A percentile compares a stretch with the other conserved stretches of the same genome.
Evolutionary conservation across 208 protist species (phyloP).

Genomic region (Wallacemonas sp.): DNA sequence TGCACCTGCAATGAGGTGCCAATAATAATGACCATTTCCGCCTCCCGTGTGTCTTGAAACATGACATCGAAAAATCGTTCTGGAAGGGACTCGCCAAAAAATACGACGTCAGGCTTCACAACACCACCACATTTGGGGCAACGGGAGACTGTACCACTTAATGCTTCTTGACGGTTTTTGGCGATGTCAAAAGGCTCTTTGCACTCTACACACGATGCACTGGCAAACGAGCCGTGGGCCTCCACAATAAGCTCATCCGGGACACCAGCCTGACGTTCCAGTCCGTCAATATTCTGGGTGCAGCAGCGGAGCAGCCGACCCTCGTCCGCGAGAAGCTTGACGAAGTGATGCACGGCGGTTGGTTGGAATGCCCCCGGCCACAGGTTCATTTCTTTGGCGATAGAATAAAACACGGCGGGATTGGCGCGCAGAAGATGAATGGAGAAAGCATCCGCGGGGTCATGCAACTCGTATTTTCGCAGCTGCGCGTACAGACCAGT

Average conservation of each 20-base stretch:
- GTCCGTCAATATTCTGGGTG: conserved; percentile 97
- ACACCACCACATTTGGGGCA: conserved; percentile 70
- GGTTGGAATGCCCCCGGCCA: conserved; percentile 84
- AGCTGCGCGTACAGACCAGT: conserved; percentile 93
- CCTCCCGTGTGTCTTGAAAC: conserved; percentile 61
- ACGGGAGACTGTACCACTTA: conserved; percentile 47
- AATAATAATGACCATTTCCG: conserved; percentile 93
- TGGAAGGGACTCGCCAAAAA: conserved; percentile 96
- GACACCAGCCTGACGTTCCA: conserved; percentile 89
- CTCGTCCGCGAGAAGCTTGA: conserved; percentile 91
- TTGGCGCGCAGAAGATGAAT: conserved; percentile 83
- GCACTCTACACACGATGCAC: conserved; percentile 87
- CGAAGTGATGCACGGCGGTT: conserved; percentile 93
- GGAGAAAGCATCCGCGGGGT: conserved; percentile 90
- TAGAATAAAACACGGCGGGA: conserved; percentile 91
- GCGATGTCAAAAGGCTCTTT: conserved; percentile 44
- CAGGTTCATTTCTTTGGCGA: conserved; percentile 86
- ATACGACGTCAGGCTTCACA: conserved; percentile 96
- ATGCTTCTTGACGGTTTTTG: conserved; percentile 31
- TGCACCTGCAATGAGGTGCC: conserved; percentile 95
- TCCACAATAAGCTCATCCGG: conserved; percentile 88
- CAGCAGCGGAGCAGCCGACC: conserved; percentile 91
- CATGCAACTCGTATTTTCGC: conserved; percentile 89
- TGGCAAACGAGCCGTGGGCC: conserved; percentile 94
- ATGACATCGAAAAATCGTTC: conserved; percentile 74